Evolutionary conservation across 441 rosid genomes (phyloP).

Genomic region (Croton laevigatus): DNA sequence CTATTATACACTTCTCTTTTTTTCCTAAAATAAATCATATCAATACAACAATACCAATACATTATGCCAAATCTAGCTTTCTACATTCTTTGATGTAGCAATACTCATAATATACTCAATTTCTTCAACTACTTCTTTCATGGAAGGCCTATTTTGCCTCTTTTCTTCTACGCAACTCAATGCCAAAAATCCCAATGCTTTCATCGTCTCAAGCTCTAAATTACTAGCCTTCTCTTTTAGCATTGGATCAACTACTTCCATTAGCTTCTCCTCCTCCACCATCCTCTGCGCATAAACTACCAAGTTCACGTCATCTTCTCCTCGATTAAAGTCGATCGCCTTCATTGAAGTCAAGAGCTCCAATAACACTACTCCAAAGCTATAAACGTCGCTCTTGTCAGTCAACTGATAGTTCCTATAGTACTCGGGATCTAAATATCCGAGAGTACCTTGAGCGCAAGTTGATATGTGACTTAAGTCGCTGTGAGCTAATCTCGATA

Average conservation of each 20-base stretch:
- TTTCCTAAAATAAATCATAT: not conserved
- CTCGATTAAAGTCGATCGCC: constrained; percentile 49
- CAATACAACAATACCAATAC: not conserved
- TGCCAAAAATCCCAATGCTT: constrained; percentile 44
- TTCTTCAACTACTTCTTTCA: constrained; percentile 52
- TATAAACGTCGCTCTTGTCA: constrained; percentile 57
- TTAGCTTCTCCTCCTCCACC: constrained; percentile 42
- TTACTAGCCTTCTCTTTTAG: constrained; percentile 33
- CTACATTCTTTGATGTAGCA: constrained; percentile 13
- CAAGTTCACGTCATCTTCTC: constrained; percentile 51
- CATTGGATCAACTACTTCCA: constrained; percentile 38
- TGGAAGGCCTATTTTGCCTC: constrained; percentile 56
- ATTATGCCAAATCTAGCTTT: constrained; percentile 6
- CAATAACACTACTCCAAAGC: constrained; percentile 53
- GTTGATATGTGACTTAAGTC: constrained; percentile 56
- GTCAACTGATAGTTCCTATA: constrained; percentile 49
- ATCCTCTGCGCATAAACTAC: constrained; percentile 41
- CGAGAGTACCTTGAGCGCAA: constrained; percentile 58
- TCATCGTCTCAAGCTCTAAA: constrained; percentile 44
- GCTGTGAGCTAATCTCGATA: constrained; percentile 48
- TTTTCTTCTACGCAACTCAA: constrained; percentile 47
- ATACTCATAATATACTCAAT: constrained; percentile 42
- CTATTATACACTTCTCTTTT: not conserved
- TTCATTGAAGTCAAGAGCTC: constrained; percentile 51
- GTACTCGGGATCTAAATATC: constrained; percentile 55